A percentile compares a stretch with the other conserved stretches of the same genome.
Evolutionary conservation across 192 early-diverging fungal species (phyloP).

Genomic region (Coemansia aciculifera): DNA sequence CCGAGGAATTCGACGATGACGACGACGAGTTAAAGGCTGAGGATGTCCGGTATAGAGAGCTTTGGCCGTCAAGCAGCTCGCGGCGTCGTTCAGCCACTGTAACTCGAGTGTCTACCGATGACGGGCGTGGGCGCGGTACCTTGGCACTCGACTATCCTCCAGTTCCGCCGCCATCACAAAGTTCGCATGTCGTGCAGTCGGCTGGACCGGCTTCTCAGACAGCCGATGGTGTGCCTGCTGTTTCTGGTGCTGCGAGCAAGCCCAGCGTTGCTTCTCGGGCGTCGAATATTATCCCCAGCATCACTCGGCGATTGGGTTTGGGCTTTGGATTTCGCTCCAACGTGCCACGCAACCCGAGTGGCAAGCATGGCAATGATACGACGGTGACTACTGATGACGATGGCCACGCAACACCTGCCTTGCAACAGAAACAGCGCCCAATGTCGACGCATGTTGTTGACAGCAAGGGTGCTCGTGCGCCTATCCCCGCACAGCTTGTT

Average conservation of each 20-base stretch:
- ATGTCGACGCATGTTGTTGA: background rate
- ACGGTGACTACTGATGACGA: constrained; percentile 23
- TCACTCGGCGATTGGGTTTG: constrained; percentile 46
- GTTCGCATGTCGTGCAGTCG: background rate
- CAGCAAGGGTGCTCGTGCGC: constrained; percentile 11
- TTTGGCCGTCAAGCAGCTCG: constrained; percentile 17
- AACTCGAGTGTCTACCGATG: constrained; percentile 20
- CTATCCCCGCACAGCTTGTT: constrained; percentile 37
- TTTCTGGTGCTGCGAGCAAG: constrained; percentile 11
- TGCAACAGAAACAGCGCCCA: background rate
- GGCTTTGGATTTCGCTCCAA: constrained; percentile 43
- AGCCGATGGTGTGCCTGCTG: background rate
- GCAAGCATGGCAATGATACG: constrained; percentile 4
- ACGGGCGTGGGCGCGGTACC: background rate
- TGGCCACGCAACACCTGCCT: background rate
- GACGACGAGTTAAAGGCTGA: constrained; percentile 7
- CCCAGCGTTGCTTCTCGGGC: constrained; percentile 33
- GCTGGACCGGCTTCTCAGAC: constrained; percentile 1
- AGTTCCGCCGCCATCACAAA: background rate
- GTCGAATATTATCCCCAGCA: constrained; percentile 42
- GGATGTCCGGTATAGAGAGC: constrained; percentile 1
- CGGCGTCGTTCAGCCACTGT: constrained; percentile 47
- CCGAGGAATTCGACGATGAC: constrained; percentile 4
- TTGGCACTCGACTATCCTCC: background rate
- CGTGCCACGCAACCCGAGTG: constrained; percentile 14